These are phyloP conservation scores for Podaxis mareebaensis DNA, from an alignment of 768 basidiomycete genomes.

Conservation along the genomic window DNA sequence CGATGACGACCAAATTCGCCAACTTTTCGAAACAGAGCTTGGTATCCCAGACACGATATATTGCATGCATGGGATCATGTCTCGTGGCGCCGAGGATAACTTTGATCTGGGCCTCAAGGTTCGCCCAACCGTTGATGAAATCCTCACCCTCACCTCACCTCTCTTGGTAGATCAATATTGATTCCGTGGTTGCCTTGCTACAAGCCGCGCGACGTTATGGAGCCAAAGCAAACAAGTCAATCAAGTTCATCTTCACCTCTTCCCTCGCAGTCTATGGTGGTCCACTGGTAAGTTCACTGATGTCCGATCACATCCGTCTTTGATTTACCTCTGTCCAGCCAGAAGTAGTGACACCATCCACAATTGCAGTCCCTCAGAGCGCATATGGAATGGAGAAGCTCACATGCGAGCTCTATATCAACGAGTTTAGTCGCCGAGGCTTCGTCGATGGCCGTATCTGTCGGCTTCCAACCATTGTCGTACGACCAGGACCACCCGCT, in stretches of 20 bases:
- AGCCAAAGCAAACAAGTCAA: slow-evolving; percentile 21
- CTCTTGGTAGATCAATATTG: slow-evolving; percentile 48
- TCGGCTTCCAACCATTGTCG: slow-evolving; percentile 60
- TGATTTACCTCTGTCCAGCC: slow-evolving; percentile 27
- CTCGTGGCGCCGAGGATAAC: slow-evolving; percentile 59
- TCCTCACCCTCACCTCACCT: background rate
- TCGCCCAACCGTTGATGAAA: background rate
- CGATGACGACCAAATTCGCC: slow-evolving; percentile 32
- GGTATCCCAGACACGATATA: slow-evolving; percentile 47
- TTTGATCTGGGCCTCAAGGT: slow-evolving; percentile 57
- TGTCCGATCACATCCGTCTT: background rate
- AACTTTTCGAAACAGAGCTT: slow-evolving; percentile 38
- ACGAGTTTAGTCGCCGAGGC: slow-evolving; percentile 62
- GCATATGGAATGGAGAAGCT: slow-evolving; percentile 60
- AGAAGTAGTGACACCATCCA: slow-evolving; percentile 44
- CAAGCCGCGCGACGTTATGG: slow-evolving; percentile 36
- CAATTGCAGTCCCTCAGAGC: slow-evolving; percentile 54
- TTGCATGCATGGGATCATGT: slow-evolving; percentile 63
- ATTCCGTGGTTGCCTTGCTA: slow-evolving; percentile 50
- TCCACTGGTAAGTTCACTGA: slow-evolving; percentile 35
- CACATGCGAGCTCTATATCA: slow-evolving; percentile 53
- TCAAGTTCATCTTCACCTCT: slow-evolving; percentile 62
- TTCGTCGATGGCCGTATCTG: slow-evolving; percentile 61
- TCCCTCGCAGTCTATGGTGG: slow-evolving; percentile 66
- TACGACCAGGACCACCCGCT: slow-evolving; percentile 54